Base-by-base conservation (phyloP, 805 yeast species). In the Metschnikowia hibisci region DNA sequence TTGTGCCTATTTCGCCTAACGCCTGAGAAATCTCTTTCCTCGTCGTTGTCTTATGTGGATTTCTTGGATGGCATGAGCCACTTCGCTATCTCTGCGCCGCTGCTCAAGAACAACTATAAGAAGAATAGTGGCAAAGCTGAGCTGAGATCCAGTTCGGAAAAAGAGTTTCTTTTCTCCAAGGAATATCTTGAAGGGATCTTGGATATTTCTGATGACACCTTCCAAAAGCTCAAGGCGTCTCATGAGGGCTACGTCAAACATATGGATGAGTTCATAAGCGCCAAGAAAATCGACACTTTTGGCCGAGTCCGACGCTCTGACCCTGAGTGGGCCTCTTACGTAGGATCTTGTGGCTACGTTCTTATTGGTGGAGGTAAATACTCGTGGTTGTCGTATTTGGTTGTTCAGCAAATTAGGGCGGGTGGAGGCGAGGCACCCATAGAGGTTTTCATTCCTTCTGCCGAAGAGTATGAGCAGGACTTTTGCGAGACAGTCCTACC, bases 341-440 rank as follows among this genome's bases (percentile, higher is more conserved):
- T 56, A 11, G 64, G 60, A 2, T 51, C 67, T 1, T 47, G 55
- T 22, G 76, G 76, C 6, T 66, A 63, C 49, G 81, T 77, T 11
- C 56, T 76, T 30, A 76, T 77, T 34, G 82, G 83, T 7, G 77
- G 82, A 12, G 78, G 76, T 1, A 56, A 69, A 48, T 77, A 66
- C 52, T 64, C 72, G 36, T 75, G 81, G 80, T 62, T 77, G 35
- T 63, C 79, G 4, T 66, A 70, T 47, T 53, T 77, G 31, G 78
- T 71, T 25, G 73, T 77, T 32, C 64, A 63, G 47, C 81, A 77
- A 54, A 56, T 70, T 31, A 55, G 80, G 25, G 60, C 63, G 4
- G 51, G 66, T 1, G 80, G 79, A 2, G 63, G 74, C 9, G 60
- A 52, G n/a, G 48, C 74, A 30, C 81, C 81, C 2, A 69, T 76